These are phyloP conservation scores for Isabelozyma pseudorhagii DNA, from an alignment of 805 yeast species.

Conservation along the genomic window DNA sequence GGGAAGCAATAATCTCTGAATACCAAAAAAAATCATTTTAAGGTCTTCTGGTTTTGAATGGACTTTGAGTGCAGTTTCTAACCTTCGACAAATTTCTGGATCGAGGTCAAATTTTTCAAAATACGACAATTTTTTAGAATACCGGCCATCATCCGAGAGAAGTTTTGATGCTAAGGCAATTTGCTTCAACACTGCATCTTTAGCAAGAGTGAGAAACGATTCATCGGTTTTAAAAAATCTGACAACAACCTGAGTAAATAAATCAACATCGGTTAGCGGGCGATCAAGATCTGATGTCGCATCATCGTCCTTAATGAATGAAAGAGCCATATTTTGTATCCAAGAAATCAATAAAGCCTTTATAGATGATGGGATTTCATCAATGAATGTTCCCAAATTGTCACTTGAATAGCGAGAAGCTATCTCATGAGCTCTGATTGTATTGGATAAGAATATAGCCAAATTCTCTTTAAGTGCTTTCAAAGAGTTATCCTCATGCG, in stretches of 20 bases:
- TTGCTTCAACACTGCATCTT: constrained; percentile 25
- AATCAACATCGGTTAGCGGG: constrained; percentile 9
- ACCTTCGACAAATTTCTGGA: background rate
- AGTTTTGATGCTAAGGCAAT: background rate
- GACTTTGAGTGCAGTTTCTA: background rate
- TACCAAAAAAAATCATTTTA: constrained; percentile 4
- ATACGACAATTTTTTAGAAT: background rate
- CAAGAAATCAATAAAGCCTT: constrained; percentile 37
- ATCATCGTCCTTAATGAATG: constrained; percentile 7
- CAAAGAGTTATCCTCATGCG: background rate
- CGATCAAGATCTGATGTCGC: background rate
- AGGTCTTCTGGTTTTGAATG: background rate
- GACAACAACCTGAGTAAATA: constrained; percentile 36
- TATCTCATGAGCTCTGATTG: constrained; percentile 59
- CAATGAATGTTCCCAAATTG: constrained; percentile 20
- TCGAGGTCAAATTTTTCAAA: background rate
- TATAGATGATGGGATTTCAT: constrained; percentile 22
- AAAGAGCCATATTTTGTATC: constrained; percentile 25
- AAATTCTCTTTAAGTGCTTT: background rate
- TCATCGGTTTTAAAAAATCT: constrained; percentile 45
- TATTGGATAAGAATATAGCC: constrained; percentile 6
- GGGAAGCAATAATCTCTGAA: constrained; percentile 26
- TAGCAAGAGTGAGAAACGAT: constrained; percentile 34
- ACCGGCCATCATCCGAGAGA: background rate
- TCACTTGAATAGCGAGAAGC: constrained; percentile 48